These are phyloP conservation scores for Cystofilobasidium capitatum DNA, from an alignment of 768 basidiomycete genomes.

Conservation along the genomic window DNA sequence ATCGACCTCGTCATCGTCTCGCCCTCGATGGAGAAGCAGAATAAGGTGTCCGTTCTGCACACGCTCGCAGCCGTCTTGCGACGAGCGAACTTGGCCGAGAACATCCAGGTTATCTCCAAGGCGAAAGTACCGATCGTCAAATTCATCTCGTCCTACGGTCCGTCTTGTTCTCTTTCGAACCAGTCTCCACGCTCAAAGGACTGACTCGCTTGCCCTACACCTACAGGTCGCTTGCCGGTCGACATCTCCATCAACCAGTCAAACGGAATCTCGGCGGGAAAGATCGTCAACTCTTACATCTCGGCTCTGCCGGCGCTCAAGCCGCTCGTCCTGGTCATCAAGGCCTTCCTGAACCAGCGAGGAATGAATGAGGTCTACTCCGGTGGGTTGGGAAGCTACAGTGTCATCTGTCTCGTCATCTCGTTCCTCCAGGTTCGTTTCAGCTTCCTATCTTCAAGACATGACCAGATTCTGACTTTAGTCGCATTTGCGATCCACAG, in stretches of 20 bases:
- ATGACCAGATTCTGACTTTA: not conserved
- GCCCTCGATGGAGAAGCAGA: constrained; percentile 57
- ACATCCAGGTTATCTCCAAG: constrained; percentile 79
- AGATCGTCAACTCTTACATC: constrained; percentile 71
- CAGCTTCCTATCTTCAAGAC: not conserved
- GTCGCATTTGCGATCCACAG: constrained; percentile 37
- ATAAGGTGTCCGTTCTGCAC: constrained; percentile 53
- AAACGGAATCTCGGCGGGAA: constrained; percentile 68
- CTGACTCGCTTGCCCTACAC: not conserved
- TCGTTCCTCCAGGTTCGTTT: constrained; percentile 73
- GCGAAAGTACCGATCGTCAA: constrained; percentile 97
- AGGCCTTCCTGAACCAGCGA: constrained; percentile 78
- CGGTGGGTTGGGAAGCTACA: constrained; percentile 87
- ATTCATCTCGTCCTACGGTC: constrained; percentile 67
- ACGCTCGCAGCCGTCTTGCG: constrained; percentile 69
- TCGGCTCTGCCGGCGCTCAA: constrained; percentile 67
- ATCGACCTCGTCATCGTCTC: constrained; percentile 91
- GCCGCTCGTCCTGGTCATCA: constrained; percentile 74
- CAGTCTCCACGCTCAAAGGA: not conserved
- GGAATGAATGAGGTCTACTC: constrained; percentile 97
- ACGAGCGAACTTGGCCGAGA: constrained; percentile 60
- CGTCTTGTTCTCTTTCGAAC: constrained; percentile 25
- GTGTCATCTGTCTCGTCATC: constrained; percentile 83
- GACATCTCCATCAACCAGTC: constrained; percentile 90
- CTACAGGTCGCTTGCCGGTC: constrained; percentile 63